Evolutionary conservation across 768 basidiomycete species (phyloP).

Genomic region (Coprinopsis strossmayeri): DNA sequence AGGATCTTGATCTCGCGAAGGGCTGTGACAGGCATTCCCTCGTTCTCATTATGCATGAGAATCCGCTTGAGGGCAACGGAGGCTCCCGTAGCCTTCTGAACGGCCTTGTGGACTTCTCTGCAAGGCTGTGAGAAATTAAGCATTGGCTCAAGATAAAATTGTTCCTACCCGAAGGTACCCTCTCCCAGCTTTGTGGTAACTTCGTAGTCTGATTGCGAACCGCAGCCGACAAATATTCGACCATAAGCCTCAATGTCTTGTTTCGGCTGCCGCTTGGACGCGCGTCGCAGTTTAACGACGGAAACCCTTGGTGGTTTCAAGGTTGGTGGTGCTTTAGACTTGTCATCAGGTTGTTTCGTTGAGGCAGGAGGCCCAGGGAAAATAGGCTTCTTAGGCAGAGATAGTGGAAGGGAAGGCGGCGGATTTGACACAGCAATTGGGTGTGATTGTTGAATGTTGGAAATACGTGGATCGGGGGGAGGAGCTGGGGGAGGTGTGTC

Average conservation of each 20-base stretch:
- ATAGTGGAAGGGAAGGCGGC: not conserved
- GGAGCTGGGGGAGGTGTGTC: conserved; percentile 19
- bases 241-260: conserved; percentile 68
- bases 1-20: conserved; percentile 95
- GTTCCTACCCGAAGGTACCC: conserved; percentile 87
- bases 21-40: conserved; percentile 96
- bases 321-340: conserved; percentile 16
- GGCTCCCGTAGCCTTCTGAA: conserved; percentile 51
- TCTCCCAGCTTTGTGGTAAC: conserved; percentile 87
- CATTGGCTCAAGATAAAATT: conserved; percentile 10
- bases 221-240: conserved; percentile 61
- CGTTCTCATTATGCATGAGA: conserved; percentile 93
- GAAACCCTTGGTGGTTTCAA: conserved; percentile 19
- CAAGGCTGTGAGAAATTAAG: not conserved
- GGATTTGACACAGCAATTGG: conserved; percentile 1
- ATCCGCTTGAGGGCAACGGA: conserved; percentile 90
- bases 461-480: conserved; percentile 18
- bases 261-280: conserved; percentile 40
- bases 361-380: not conserved
- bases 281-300: conserved; percentile 28
- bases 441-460: conserved; percentile 15
- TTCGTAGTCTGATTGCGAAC: conserved; percentile 69
- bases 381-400: not conserved
- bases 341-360: not conserved
- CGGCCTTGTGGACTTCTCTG: conserved; percentile 89